These are phyloP conservation scores for Pseudonitzschia pungens DNA, from an alignment of 108 stramenopile genomes.

Conservation along the genomic window DNA sequence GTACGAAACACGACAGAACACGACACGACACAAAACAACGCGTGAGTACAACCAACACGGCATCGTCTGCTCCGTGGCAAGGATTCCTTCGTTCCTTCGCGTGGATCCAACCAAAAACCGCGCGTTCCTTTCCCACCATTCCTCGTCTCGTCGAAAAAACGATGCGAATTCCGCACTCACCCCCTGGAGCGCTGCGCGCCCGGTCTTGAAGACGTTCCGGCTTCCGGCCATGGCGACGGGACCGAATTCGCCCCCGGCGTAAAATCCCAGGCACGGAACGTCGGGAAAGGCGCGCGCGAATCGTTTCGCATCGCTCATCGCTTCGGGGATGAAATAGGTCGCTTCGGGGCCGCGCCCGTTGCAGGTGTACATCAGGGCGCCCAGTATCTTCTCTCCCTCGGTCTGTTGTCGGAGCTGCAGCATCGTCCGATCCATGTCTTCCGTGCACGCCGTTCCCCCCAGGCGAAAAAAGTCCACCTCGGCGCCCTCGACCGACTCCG, in stretches of 20 bases:
- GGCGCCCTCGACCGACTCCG: slow-evolving; percentile 29
- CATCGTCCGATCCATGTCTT: slow-evolving; percentile 47
- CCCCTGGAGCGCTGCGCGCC: slow-evolving; percentile 46
- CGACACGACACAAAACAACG: neutral
- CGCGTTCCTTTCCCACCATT: no score
- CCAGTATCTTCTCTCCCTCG: slow-evolving; percentile 42
- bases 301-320: slow-evolving; percentile 55
- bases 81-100: neutral
- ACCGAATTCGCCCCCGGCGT: slow-evolving; percentile 63
- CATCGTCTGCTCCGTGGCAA: neutral
- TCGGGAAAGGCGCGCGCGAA: slow-evolving; percentile 43
- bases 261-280: slow-evolving; percentile 54
- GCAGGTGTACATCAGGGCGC: slow-evolving; percentile 58
- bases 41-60: neutral
- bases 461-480: slow-evolving; percentile 55
- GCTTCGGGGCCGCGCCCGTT: slow-evolving; percentile 44
- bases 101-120: no score
- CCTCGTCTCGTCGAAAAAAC: no score
- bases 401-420: slow-evolving; percentile 32
- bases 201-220: slow-evolving; percentile 45
- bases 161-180: slow-evolving; percentile 51
- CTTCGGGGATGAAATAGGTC: slow-evolving; percentile 27
- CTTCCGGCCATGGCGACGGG: slow-evolving; percentile 50
- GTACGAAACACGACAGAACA: neutral
- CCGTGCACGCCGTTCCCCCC: slow-evolving; percentile 42